A percentile compares a stretch with the other conserved stretches of the same genome.
phyloP scores from a whole-genome alignment of 2,329 filamentous ascomycete genomes.

The Orbilia blumenaviensis region DNA sequence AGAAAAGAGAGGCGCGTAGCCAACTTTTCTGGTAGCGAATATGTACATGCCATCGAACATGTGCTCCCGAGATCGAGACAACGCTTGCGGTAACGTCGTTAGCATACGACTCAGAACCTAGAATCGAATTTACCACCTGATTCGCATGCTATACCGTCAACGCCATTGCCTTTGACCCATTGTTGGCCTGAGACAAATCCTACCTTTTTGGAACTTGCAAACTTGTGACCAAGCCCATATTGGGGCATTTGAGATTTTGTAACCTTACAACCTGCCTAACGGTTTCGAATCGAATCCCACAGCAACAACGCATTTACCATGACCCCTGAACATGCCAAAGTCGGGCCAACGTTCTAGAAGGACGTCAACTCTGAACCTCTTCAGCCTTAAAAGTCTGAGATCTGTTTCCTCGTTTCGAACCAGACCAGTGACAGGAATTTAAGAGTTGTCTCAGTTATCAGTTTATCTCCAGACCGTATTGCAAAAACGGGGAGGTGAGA shows the following conservation, averaged over 20 bases:
- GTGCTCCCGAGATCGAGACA: constrained; percentile 17
- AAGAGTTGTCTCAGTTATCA: neutral
- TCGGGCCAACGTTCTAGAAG: constrained; percentile 1
- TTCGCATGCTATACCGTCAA: neutral
- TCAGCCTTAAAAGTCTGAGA: constrained; percentile 5
- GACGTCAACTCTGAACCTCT: neutral
- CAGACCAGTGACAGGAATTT: neutral
- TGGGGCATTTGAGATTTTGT: neutral
- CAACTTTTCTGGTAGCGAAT: constrained; percentile 10
- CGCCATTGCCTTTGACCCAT: neutral
- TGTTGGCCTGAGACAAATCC: constrained; percentile 26
- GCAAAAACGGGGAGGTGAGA: neutral
- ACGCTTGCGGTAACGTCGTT: constrained; percentile 20
- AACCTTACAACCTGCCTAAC: constrained; percentile 13
- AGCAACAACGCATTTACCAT: constrained; percentile 4
- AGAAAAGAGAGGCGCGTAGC: neutral
- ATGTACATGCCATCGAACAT: neutral
- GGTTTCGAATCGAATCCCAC: constrained; percentile 15
- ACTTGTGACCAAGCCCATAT: constrained; percentile 9
- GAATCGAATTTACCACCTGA: neutral
- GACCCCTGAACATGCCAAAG: neutral
- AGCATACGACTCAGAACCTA: constrained; percentile 15
- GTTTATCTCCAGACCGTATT: neutral
- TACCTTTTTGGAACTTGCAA: constrained; percentile 3
- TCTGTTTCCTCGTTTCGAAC: constrained; percentile 11